A percentile compares a stretch with the other conserved stretches of the same genome.
phyloP scores from a whole-genome alignment of 2,329 filamentous ascomycete species.

The Hypoxylon sp. region DNA sequence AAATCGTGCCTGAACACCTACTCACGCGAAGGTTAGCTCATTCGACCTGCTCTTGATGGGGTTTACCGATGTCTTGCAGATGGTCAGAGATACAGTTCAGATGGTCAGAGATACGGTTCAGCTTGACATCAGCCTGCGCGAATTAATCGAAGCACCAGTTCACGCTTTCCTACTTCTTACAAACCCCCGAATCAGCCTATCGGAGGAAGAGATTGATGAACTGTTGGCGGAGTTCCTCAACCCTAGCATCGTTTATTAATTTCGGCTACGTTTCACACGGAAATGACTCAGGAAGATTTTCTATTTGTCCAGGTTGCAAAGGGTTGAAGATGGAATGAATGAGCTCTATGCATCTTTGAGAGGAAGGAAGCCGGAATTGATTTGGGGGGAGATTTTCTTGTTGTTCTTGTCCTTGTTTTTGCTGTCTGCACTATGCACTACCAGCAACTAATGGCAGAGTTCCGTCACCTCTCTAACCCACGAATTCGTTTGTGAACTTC shows the following conservation, averaged over 20 bases:
- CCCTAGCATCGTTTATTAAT: slow-evolving; percentile 11
- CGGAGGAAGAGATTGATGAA: background rate
- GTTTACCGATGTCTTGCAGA: background rate
- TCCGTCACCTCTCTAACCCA: background rate
- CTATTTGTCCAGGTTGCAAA: slow-evolving; percentile 11
- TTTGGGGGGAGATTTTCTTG: slow-evolving; percentile 17
- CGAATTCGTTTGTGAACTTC: slow-evolving; percentile 1
- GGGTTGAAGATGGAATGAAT: slow-evolving; percentile 13
- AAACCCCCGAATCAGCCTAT: background rate
- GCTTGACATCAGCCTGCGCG: background rate
- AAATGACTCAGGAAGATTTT: slow-evolving; percentile 6
- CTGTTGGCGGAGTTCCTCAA: background rate
- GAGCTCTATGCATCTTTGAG: slow-evolving; percentile 19
- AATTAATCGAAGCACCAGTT: background rate
- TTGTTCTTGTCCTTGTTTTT: slow-evolving; percentile 9
- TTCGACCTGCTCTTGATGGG: background rate
- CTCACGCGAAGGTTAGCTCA: slow-evolving; percentile 3
- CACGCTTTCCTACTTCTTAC: background rate
- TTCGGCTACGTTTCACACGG: slow-evolving; percentile 9
- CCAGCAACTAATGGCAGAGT: slow-evolving; percentile 9
- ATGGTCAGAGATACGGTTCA: background rate
- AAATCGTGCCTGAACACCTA: slow-evolving; percentile 40
- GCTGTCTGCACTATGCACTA: slow-evolving; percentile 10
- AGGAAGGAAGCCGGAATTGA: slow-evolving; percentile 8
- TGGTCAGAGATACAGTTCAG: background rate